Evolutionary conservation across 176 grass and related monocot species (phyloP).

Genomic region (Avena sativa): DNA sequence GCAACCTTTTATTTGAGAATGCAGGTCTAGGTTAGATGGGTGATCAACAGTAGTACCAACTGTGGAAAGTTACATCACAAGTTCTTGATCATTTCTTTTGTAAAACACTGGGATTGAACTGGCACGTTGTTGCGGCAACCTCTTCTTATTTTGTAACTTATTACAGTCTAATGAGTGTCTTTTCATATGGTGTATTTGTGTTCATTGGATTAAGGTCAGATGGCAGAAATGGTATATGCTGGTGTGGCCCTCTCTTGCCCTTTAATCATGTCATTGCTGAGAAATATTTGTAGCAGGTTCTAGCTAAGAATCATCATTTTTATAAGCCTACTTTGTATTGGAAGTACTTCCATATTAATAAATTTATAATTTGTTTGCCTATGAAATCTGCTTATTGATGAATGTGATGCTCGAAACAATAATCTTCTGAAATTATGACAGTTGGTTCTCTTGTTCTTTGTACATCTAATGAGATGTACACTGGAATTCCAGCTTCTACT

Average conservation of each 20-base stretch:
- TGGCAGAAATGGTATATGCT: not conserved
- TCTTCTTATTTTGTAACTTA: not conserved
- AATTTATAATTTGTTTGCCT: not conserved
- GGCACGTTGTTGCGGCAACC: not conserved
- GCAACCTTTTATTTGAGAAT: not conserved
- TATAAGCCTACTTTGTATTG: not conserved
- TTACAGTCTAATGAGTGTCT: not conserved
- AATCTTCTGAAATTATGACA: not conserved
- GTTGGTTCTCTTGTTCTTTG: conserved; percentile 15
- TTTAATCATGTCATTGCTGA: not conserved
- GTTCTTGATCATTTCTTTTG: conserved; percentile 1
- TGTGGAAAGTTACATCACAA: not conserved
- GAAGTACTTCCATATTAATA: not conserved
- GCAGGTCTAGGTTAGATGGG: conserved; percentile 4
- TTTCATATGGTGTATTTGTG: not conserved
- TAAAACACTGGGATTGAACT: not conserved
- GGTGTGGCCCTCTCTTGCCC: not conserved
- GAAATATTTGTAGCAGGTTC: not conserved
- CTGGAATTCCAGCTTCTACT: not conserved
- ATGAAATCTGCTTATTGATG: not conserved
- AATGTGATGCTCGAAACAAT: not conserved
- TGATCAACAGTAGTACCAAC: not conserved
- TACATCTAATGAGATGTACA: conserved; percentile 5
- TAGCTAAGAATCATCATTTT: not conserved
- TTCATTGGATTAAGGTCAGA: not conserved